A percentile compares a stretch with the other conserved stretches of the same genome.
phyloP scores from a whole-genome alignment of 495 filamentous ascomycete genomes.

The Lasiosphaeria ovina region DNA sequence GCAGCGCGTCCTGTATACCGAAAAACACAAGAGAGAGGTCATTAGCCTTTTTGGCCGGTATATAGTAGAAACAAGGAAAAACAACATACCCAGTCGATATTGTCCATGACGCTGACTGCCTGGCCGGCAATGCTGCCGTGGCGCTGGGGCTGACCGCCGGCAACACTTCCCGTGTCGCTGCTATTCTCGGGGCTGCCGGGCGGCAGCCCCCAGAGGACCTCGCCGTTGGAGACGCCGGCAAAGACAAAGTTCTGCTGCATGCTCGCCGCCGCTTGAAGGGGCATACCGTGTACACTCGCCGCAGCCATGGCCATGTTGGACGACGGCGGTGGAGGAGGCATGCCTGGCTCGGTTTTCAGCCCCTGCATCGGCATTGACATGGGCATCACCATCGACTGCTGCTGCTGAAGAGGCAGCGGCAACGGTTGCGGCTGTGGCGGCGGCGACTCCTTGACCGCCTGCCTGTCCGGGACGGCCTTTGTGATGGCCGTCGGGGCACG shows the following conservation, averaged over 20 bases:
- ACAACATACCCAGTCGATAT: constrained; percentile 36
- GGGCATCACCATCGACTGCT: constrained; percentile 7
- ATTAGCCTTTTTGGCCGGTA: background rate
- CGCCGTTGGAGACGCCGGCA: constrained; percentile 45
- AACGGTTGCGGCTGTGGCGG: constrained; percentile 14
- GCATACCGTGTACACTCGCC: background rate
- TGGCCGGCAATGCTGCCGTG: constrained; percentile 8
- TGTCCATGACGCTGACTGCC: constrained; percentile 30
- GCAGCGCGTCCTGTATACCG: constrained; percentile 27
- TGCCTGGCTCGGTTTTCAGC: constrained; percentile 2
- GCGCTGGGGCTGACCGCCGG: constrained; percentile 21
- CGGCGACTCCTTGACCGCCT: constrained; percentile 40
- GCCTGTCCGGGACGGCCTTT: constrained; percentile 34
- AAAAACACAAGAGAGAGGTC: constrained; percentile 5
- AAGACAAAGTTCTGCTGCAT: constrained; percentile 37
- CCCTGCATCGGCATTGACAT: background rate
- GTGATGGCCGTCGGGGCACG: constrained; percentile 40
- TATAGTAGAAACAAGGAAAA: background rate
- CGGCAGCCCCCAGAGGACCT: constrained; percentile 44
- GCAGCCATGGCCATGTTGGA: background rate
- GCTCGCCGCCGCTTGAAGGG: background rate
- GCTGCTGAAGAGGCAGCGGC: constrained; percentile 15
- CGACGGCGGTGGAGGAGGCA: background rate
- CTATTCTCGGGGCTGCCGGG: constrained; percentile 37
- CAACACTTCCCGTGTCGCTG: constrained; percentile 31